Conservation (phyloP, 805 yeast genomes). For the Clavispora asparagi region DNA sequence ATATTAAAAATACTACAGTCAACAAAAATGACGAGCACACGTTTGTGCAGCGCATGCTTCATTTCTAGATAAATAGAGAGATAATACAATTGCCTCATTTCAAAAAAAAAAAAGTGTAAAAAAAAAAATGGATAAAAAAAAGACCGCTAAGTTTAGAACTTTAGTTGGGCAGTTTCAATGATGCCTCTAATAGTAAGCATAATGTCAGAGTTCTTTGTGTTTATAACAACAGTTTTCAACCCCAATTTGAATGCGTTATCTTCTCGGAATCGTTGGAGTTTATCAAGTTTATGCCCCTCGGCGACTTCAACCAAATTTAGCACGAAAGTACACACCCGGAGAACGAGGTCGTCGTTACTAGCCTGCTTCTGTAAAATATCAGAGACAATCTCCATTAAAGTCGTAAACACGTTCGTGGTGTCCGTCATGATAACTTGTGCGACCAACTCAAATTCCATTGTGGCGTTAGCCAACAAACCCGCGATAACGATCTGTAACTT, state of each 20-base stretch:
- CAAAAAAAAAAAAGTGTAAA: neutral
- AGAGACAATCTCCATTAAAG: conserved; percentile 16
- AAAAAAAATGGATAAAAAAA: neutral
- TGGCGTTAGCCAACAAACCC: conserved; percentile 37
- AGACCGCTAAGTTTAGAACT: neutral
- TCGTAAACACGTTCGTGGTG: conserved; percentile 6
- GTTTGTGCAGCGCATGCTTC: conserved; percentile 36
- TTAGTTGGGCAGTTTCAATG: conserved; percentile 6
- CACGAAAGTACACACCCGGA: conserved; percentile 22
- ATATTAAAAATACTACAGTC: conserved; percentile 21
- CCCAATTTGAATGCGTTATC: conserved; percentile 2
- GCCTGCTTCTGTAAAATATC: conserved; percentile 22
- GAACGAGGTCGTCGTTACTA: conserved; percentile 20
- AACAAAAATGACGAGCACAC: conserved; percentile 26
- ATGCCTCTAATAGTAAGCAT: conserved; percentile 10
- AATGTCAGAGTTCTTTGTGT: conserved; percentile 3
- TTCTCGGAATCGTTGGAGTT: neutral
- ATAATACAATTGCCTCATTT: neutral
- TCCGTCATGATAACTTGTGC: conserved; percentile 18
- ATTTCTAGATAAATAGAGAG: conserved; percentile 20
- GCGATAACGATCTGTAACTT: conserved; percentile 23
- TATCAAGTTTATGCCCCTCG: neutral
- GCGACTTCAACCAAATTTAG: conserved; percentile 17
- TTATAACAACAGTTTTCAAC: conserved; percentile 1
- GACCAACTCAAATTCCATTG: conserved; percentile 35